Percentiles rank a stretch among this genome's conserved stretches.
Evolutionary conservation across 192 early-diverging fungal genomes (phyloP).

Genomic region (Gaertneriomyces semiglobifer): DNA sequence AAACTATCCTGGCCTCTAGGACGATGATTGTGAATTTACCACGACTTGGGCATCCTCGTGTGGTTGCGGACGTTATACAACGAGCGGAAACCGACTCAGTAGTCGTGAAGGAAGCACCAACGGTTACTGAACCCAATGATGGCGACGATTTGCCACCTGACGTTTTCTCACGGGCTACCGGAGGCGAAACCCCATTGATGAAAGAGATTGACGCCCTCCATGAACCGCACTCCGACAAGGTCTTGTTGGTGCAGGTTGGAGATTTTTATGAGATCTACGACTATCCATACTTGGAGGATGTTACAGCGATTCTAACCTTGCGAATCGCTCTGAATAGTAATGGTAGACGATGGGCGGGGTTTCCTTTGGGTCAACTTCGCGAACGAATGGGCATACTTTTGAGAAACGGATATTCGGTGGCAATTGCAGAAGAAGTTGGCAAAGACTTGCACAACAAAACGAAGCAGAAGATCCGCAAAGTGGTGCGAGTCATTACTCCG

Average conservation of each 20-base stretch:
- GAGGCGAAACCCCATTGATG: conserved; percentile 17
- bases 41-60: too few species aligned
- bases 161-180: too few species aligned
- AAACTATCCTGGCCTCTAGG: too few species aligned
- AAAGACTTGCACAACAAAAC: conserved; percentile 19
- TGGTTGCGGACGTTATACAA: too few species aligned
- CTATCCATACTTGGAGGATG: conserved; percentile 29
- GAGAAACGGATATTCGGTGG: conserved; percentile 40
- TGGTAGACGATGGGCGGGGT: conserved; percentile 33
- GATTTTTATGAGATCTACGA: conserved; percentile 54
- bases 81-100: too few species aligned
- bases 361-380: conserved; percentile 29
- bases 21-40: too few species aligned
- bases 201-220: conserved; percentile 26
- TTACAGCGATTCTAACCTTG: conserved; percentile 21
- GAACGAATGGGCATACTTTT: conserved; percentile 35
- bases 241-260: conserved; percentile 51
- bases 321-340: not conserved
- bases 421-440: conserved; percentile 41
- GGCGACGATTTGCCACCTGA: too few species aligned
- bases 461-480: conserved; percentile 53
- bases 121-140: too few species aligned
- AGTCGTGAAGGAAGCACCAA: too few species aligned
- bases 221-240: conserved; percentile 28
- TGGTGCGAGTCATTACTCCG: conserved; percentile 79